phyloP scores from a whole-genome alignment of 2,329 filamentous ascomycete species.

The Stenocarpella maydis region DNA sequence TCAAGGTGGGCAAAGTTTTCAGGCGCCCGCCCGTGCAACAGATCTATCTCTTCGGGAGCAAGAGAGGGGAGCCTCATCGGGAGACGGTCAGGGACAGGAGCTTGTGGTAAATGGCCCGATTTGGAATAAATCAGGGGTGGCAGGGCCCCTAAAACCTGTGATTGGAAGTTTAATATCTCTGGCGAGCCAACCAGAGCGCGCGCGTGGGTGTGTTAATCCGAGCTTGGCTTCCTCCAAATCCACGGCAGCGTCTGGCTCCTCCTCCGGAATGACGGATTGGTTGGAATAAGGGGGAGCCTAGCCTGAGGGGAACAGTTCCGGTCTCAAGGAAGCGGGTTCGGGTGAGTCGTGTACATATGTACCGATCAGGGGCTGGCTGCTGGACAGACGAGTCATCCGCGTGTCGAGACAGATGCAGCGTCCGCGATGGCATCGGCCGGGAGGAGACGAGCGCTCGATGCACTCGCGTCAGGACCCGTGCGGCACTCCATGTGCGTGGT shows the following conservation, averaged over 20 bases:
- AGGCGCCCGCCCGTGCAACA: slow-evolving; percentile 8
- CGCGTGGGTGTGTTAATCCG: not conserved
- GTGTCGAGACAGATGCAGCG: not conserved
- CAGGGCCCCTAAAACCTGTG: slow-evolving; percentile 27
- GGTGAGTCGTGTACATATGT: not conserved
- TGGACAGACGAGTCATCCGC: slow-evolving; percentile 3
- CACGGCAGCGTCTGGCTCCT: slow-evolving; percentile 4
- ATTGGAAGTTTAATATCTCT: slow-evolving; percentile 27
- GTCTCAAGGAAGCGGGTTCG: slow-evolving; percentile 5
- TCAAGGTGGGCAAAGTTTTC: not conserved
- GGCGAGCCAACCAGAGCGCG: slow-evolving; percentile 27
- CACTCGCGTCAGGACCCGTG: not conserved
- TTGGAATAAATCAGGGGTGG: slow-evolving; percentile 32
- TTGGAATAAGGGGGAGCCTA: not conserved
- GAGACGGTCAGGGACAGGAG: not conserved
- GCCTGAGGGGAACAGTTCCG: slow-evolving; percentile 9
- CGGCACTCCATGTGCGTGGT: not conserved
- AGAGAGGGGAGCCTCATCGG: slow-evolving; percentile 10
- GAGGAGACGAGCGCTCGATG: not conserved
- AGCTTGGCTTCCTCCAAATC: slow-evolving; percentile 21
- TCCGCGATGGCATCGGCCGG: not conserved
- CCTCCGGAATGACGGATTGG: slow-evolving; percentile 15
- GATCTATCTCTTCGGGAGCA: slow-evolving; percentile 11
- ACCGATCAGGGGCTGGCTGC: slow-evolving; percentile 1
- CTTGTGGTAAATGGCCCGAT: slow-evolving; percentile 30